Evolutionary conservation across 225 moss, liverwort and hornwort genomes (phyloP).

Genomic region (Straminergon stramineum): DNA sequence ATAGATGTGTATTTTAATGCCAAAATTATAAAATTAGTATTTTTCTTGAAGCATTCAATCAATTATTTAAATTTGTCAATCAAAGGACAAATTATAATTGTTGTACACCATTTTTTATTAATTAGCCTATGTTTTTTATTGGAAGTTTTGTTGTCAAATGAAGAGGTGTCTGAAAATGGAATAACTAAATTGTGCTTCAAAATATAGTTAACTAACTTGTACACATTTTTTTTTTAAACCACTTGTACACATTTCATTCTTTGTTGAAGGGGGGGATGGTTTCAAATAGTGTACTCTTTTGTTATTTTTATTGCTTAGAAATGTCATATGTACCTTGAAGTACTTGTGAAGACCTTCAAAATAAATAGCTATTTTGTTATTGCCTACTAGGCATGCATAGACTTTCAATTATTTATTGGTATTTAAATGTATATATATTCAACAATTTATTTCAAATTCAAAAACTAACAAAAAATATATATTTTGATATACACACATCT

Average conservation of each 20-base stretch:
- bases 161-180: too few relatives aligned
- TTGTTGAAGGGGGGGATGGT: background rate
- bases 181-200: background rate
- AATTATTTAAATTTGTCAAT: too few relatives aligned
- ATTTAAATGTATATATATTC: background rate
- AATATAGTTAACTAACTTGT: background rate
- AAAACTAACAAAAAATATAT: background rate
- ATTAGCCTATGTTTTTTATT: fast-evolving
- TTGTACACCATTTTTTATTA: background rate
- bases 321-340: background rate
- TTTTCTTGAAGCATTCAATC: background rate
- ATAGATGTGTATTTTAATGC: background rate
- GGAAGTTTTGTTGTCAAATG: background rate
- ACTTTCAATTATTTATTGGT: background rate
- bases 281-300: background rate
- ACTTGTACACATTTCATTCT: background rate
- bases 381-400: background rate
- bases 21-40: background rate
- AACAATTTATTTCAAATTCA: too few relatives aligned
- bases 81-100: background rate
- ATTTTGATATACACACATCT: background rate
- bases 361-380: background rate
- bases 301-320: background rate
- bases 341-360: background rate
- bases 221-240: too few relatives aligned